Conservation (phyloP, 75 land plant genomes). For the Azolla pinnata region DNA sequence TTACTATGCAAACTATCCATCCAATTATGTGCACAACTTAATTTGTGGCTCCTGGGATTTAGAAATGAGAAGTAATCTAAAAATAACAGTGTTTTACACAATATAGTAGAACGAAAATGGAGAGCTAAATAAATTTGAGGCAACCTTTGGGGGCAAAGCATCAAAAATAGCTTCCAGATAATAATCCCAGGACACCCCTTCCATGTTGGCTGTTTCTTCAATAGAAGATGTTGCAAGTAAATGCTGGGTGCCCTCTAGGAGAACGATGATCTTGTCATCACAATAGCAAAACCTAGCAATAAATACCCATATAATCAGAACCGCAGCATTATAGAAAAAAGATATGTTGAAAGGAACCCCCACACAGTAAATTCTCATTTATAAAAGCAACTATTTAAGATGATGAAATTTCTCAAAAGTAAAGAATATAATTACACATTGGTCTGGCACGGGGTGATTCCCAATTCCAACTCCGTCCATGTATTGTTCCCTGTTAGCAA, state of each 20-base stretch:
- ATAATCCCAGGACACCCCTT: constrained; percentile 19
- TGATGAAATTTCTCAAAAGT: too few relatives aligned
- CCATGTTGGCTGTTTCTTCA: constrained; percentile 4
- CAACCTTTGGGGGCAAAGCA: constrained; percentile 13
- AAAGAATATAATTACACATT: constrained; percentile 10
- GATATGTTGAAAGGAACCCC: background rate
- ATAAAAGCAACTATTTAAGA: background rate
- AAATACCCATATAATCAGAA: background rate
- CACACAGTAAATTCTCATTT: background rate
- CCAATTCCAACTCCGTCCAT: constrained; percentile 4
- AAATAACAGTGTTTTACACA: too few relatives aligned
- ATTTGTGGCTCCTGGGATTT: too few relatives aligned
- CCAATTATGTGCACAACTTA: too few relatives aligned
- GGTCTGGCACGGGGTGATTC: background rate
- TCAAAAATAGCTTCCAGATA: constrained; percentile 18
- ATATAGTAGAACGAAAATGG: too few relatives aligned
- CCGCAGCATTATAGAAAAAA: background rate
- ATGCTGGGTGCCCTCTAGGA: constrained; percentile 2
- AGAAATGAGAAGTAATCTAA: too few relatives aligned
- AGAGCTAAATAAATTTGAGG: too few relatives aligned
- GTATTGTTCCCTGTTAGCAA: constrained; percentile 2
- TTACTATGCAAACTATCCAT: too few relatives aligned
- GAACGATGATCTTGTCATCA: constrained; percentile 7
- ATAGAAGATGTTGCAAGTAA: background rate
- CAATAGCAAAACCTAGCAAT: constrained; percentile 4